Conservation (phyloP, 2,329 filamentous ascomycete species). For the Paecilomyces dactylethromorphus region DNA sequence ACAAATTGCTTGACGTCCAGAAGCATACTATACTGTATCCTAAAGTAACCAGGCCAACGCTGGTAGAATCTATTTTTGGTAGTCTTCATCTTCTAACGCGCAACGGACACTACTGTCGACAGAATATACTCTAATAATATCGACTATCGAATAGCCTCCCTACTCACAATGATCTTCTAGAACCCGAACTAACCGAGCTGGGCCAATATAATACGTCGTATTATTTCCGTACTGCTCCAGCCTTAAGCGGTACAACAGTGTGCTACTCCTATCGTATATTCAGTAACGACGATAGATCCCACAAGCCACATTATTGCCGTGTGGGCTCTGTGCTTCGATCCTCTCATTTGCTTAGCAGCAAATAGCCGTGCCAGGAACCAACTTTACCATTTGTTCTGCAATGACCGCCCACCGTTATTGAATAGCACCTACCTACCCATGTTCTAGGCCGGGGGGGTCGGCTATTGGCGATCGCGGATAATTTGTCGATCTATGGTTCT, state of each 20-base stretch:
- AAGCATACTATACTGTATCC: not conserved
- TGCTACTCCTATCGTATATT: not conserved
- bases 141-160: not conserved
- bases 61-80: not conserved
- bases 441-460: not conserved
- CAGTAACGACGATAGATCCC: not conserved
- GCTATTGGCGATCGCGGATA: not conserved
- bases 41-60: not conserved
- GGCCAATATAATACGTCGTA: not conserved
- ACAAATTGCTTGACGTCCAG: too few species aligned
- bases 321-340: not conserved
- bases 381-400: not conserved
- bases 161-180: not conserved
- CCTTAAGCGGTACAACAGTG: too few species aligned
- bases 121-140: not conserved
- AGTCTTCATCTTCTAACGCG: not conserved
- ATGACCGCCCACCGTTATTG: not conserved
- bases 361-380: not conserved
- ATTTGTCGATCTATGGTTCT: not conserved
- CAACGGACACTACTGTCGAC: not conserved
- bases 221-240: too few species aligned
- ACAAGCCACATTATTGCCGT: not conserved
- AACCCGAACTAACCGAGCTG: not conserved
- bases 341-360: not conserved
- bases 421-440: not conserved